Base-by-base conservation (phyloP, 78 protist genomes). In the Dictyostelium capitatum region DNA sequence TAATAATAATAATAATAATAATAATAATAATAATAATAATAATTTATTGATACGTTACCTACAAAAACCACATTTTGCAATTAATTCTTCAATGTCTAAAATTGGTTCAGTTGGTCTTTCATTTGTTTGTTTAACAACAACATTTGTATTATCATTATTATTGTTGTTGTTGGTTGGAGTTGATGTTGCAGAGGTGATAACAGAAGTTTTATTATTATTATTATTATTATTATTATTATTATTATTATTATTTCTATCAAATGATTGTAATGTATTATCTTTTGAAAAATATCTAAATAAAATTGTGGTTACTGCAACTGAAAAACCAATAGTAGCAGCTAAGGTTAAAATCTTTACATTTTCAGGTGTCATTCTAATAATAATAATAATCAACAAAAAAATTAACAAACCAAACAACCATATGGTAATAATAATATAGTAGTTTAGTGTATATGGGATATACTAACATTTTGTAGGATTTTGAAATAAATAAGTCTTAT, bases 1-100 rank as follows among this genome's bases (percentile, higher is more conserved):
- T 48, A 48, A 48, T 48, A 48, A 8, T 48, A 48, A 53, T 19
- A 54, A 54, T 19, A 54, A 6, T 23, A 64, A n/a, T n/a, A n/a
- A n/a, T n/a, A n/a, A n/a, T 11, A 64, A 28, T 10, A 64, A 64
- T 25, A 28, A 19, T 25, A 28, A 64, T 1, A 11, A 64, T 57
- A n/a, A 57, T 59, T 59, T 59, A 23, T n/a, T 59, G 15, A 51
- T 51, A 51, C 10, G 15, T 65, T 65, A 30, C 73, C 73, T 65
- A 48, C 92, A 87, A 43, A 87, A 87, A 43, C 92, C 92, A 77
- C 92, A 87, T 41, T 77, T 74, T 28, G 50, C 69, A 30, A 74
- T 64, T n/a, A 87, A 20, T 28, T 87, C 92, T 32, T 87, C 92
- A 87, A 87, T 87, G 32, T 87, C 92, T 17, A 43, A 51, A 47